Evolutionary conservation across 257 asterid species (phyloP), one percentile per base, ranked within the genome.

Genomic region (Solanum stenotomum): DNA sequence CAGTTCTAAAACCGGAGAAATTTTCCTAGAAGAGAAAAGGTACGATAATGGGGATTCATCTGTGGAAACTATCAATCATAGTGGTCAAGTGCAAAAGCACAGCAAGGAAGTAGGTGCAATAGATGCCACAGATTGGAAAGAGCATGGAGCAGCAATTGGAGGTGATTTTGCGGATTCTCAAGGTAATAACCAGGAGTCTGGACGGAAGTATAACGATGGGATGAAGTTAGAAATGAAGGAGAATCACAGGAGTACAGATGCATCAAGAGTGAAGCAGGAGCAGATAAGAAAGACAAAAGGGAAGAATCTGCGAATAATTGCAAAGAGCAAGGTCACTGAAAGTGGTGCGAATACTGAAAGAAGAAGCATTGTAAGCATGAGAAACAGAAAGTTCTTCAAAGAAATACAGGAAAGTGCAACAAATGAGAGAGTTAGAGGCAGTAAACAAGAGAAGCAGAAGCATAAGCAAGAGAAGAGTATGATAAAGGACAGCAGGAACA

Each of bases 291-390:
- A 87, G 89, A 27, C 89, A 34, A 90, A 84, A 84, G 92, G 92
- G 83, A 94, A 90, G 89, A 90, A 90, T 88, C 89, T 72, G 92
- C 88, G 87, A 72, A 83, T 74, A 31, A 86, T 83, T 46, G 70
- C 82, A 70, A 87, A 76, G 74, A 87, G 83, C 35, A 77, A 31
- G 87, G 87, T 31, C 8, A 79, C 85, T 40, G 68, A 83, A 56
- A 87, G 31, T 72, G 88, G 38, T 33, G 84, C 42, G 65, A 76
- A 37, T 79, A 81, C 79, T 79, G 87, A 42, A 29, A 86, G 5
- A 8, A 79, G 87, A 52, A 85, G 61, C 29, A 33, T 29, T 42
- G 77, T 61, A n/a, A 49, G 75, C 46, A 88, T 44, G 77, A 89
- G 81, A 18, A 68, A 44, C 42, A 63, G 63, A 59, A 63, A 63